Conservation (phyloP, 768 basidiomycete genomes). For the Pleurotus pulmonarius region DNA sequence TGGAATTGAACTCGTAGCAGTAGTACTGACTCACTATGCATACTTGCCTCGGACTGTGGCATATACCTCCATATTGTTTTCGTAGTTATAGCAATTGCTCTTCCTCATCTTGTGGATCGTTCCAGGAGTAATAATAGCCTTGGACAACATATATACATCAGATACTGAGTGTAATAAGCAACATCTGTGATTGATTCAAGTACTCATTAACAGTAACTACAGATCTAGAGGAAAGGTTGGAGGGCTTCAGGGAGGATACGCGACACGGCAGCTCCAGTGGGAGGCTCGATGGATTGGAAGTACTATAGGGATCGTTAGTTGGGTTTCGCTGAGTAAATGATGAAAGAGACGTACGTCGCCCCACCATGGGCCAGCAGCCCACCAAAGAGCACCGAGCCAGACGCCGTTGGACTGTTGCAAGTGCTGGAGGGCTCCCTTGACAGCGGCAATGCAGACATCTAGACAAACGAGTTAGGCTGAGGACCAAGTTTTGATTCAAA, state of each 20-base stretch:
- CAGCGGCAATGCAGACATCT: slow-evolving; percentile 40
- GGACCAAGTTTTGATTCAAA: not conserved
- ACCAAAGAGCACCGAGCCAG: slow-evolving; percentile 55
- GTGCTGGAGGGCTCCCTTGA: slow-evolving; percentile 51
- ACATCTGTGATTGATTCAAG: no score
- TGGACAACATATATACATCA: no score
- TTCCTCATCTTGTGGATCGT: no score
- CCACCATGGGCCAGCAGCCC: slow-evolving; percentile 68
- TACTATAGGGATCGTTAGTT: slow-evolving; percentile 29
- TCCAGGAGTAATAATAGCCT: no score
- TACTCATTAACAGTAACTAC: no score
- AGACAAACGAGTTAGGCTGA: not conserved
- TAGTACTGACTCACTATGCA: no score
- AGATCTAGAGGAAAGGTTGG: slow-evolving; percentile 40
- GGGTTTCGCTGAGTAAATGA: not conserved
- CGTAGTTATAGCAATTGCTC: no score
- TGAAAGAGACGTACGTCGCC: slow-evolving; percentile 35
- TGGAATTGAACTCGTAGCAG: no score
- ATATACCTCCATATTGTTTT: no score
- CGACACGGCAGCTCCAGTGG: slow-evolving; percentile 50
- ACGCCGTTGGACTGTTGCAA: slow-evolving; percentile 52
- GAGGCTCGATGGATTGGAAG: slow-evolving; percentile 61
- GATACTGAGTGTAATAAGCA: no score
- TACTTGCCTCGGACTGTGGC: no score
- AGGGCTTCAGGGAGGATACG: slow-evolving; percentile 55